Evolutionary conservation across 2,329 filamentous ascomycete genomes (phyloP).

Genomic region (Fusarium mexicanum): DNA sequence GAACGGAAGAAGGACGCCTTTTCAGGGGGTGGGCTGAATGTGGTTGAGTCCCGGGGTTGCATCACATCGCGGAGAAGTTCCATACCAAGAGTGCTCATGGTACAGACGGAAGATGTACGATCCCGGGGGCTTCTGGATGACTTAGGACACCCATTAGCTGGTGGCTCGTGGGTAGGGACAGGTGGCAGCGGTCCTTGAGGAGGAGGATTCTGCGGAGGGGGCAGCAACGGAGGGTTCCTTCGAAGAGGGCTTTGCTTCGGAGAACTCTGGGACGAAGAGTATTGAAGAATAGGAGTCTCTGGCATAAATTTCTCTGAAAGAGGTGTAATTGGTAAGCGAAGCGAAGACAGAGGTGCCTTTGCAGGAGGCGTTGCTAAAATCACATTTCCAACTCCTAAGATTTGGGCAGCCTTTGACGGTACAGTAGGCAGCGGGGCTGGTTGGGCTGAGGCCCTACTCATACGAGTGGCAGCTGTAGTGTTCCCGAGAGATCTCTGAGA

Average conservation of each 20-base stretch:
- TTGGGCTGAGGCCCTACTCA: not conserved
- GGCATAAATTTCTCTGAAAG: slow-evolving; percentile 2
- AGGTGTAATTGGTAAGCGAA: not conserved
- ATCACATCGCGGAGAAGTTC: slow-evolving; percentile 37
- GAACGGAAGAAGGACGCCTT: not conserved
- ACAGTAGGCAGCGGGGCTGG: not conserved
- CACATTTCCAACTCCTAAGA: slow-evolving; percentile 17
- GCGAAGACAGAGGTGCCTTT: not conserved
- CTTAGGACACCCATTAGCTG: not conserved
- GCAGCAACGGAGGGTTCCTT: not conserved
- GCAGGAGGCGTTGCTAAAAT: not conserved
- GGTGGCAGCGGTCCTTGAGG: not conserved
- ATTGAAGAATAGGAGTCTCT: not conserved
- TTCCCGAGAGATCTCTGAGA: slow-evolving; percentile 33
- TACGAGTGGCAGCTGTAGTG: not conserved
- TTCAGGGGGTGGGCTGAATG: not conserved
- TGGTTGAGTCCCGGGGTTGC: slow-evolving; percentile 13
- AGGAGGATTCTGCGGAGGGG: not conserved
- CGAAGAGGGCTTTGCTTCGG: not conserved
- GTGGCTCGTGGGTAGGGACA: not conserved
- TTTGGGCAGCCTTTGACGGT: slow-evolving; percentile 25
- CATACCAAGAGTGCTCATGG: slow-evolving; percentile 38
- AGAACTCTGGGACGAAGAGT: not conserved
- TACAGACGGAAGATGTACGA: slow-evolving; percentile 17
- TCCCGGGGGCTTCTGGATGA: not conserved